Evolutionary conservation across 164 flowering plant genomes (phyloP).

Genomic region (Aristolochia contorta): DNA sequence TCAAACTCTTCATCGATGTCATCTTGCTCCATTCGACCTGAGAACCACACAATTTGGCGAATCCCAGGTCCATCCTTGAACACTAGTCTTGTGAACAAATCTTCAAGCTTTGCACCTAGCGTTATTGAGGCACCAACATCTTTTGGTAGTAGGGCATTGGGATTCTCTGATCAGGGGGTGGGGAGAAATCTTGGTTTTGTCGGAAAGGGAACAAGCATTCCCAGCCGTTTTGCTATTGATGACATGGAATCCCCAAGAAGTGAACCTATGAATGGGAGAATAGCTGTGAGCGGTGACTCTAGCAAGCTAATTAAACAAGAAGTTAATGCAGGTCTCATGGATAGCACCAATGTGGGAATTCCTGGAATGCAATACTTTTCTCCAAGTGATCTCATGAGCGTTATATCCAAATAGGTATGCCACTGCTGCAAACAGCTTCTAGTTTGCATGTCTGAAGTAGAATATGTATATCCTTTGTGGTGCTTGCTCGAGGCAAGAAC

Average conservation of each 20-base stretch:
- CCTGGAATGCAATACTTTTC: slow-evolving; percentile 29
- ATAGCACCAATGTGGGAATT: slow-evolving; percentile 27
- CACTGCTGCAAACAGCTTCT: not conserved
- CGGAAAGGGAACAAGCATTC: slow-evolving; percentile 38
- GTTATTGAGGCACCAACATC: slow-evolving; percentile 22
- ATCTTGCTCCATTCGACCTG: slow-evolving; percentile 28
- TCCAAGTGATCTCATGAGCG: slow-evolving; percentile 52
- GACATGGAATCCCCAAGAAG: slow-evolving; percentile 32
- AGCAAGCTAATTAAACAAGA: slow-evolving; percentile 45
- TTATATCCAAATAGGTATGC: slow-evolving; percentile 56
- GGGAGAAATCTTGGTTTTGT: slow-evolving; percentile 38
- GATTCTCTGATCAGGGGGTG: slow-evolving; percentile 32
- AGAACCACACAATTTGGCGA: slow-evolving; percentile 23
- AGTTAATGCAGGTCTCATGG: slow-evolving; percentile 31
- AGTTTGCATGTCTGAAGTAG: not conserved
- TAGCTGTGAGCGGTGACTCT: slow-evolving; percentile 12
- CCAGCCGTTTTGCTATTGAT: slow-evolving; percentile 51
- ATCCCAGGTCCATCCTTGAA: slow-evolving; percentile 23
- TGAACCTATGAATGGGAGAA: slow-evolving; percentile 22
- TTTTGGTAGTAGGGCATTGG: slow-evolving; percentile 20
- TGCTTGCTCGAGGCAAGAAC: no score
- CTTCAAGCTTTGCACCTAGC: slow-evolving; percentile 25
- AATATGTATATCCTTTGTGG: not conserved
- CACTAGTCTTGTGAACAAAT: slow-evolving; percentile 18
- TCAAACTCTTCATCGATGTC: slow-evolving; percentile 32